Evolutionary conservation across 2,329 filamentous ascomycete species (phyloP).

Genomic region (Alternaria dauci): DNA sequence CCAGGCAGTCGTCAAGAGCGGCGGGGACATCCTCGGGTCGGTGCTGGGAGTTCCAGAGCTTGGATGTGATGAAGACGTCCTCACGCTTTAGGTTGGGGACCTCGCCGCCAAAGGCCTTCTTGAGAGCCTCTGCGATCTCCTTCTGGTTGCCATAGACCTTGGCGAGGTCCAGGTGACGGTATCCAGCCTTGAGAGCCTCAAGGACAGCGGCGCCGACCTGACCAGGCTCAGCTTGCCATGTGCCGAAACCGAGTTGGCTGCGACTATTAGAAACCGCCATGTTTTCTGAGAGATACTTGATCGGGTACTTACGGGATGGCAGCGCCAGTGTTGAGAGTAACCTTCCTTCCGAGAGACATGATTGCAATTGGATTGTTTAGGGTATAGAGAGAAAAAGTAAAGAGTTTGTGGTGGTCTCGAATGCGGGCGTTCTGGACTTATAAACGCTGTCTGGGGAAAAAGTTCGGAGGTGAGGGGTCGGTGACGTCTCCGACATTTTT

Average conservation of each 20-base stretch:
- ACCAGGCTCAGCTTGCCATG: conserved; percentile 44
- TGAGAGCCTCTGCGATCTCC: conserved; percentile 38
- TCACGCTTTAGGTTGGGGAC: conserved; percentile 59
- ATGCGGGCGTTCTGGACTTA: conserved; percentile 5
- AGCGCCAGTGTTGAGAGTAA: conserved; percentile 70
- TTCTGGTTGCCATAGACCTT: conserved; percentile 46
- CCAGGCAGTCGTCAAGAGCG: conserved; percentile 75
- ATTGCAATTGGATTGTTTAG: conserved; percentile 14
- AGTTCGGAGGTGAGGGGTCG: conserved; percentile 27
- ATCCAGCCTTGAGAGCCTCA: conserved; percentile 43
- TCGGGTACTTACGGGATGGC: conserved; percentile 77
- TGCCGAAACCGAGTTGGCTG: conserved; percentile 59
- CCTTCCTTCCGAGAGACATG: conserved; percentile 51
- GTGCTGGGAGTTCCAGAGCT: conserved; percentile 92
- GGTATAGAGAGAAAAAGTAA: conserved; percentile 12
- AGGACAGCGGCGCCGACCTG: conserved; percentile 54
- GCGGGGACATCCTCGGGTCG: conserved; percentile 70
- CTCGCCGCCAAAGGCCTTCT: conserved; percentile 49
- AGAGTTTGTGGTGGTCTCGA: neutral
- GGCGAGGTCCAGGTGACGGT: conserved; percentile 43
- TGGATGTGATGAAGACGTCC: conserved; percentile 65
- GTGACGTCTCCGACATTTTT: conserved; percentile 33
- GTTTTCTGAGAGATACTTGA: conserved; percentile 67
- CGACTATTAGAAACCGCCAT: conserved; percentile 54
- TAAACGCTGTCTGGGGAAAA: conserved; percentile 20